A percentile compares a stretch with the other conserved stretches of the same genome.
These are phyloP conservation scores for Sclerotinia borealis DNA, from an alignment of 2,329 filamentous ascomycete species.

Conservation along the genomic window DNA sequence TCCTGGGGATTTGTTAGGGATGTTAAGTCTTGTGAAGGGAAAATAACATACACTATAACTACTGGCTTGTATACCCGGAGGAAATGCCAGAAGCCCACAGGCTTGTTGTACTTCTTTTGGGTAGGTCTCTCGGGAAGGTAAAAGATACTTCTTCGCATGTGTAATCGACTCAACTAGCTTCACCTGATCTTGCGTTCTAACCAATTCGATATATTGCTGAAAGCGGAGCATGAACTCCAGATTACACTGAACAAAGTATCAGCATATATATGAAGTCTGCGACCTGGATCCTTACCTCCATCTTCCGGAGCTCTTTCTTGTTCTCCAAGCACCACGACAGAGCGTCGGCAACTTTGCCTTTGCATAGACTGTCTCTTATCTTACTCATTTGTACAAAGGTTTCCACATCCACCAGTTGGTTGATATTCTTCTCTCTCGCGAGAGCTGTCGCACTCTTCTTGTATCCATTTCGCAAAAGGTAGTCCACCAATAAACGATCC, in stretches of 20 bases:
- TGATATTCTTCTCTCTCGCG: conserved; percentile 68
- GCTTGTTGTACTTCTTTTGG: conserved; percentile 64
- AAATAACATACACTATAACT: conserved; percentile 38
- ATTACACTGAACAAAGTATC: conserved; percentile 50
- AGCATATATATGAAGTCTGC: background rate
- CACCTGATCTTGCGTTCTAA: conserved; percentile 57
- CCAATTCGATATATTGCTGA: conserved; percentile 91
- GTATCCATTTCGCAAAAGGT: conserved; percentile 80
- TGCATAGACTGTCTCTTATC: conserved; percentile 67
- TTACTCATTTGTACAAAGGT: conserved; percentile 78
- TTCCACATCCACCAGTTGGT: conserved; percentile 78
- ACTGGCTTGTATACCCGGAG: conserved; percentile 53
- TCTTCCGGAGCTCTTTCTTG: conserved; percentile 84
- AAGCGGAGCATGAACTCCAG: conserved; percentile 89
- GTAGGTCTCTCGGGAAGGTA: conserved; percentile 62
- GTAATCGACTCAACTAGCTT: conserved; percentile 71
- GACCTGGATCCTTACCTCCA: conserved; percentile 52
- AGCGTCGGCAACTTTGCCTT: conserved; percentile 69
- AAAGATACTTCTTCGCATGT: conserved; percentile 78
- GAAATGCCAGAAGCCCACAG: conserved; percentile 74
- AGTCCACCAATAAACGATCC: conserved; percentile 85
- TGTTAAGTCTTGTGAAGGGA: background rate
- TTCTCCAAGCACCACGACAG: conserved; percentile 90
- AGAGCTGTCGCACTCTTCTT: conserved; percentile 69
- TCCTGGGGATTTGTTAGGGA: conserved; percentile 38